Evolutionary conservation across 163 green algal genomes (phyloP).

Genomic region (Picocystis sp.): DNA sequence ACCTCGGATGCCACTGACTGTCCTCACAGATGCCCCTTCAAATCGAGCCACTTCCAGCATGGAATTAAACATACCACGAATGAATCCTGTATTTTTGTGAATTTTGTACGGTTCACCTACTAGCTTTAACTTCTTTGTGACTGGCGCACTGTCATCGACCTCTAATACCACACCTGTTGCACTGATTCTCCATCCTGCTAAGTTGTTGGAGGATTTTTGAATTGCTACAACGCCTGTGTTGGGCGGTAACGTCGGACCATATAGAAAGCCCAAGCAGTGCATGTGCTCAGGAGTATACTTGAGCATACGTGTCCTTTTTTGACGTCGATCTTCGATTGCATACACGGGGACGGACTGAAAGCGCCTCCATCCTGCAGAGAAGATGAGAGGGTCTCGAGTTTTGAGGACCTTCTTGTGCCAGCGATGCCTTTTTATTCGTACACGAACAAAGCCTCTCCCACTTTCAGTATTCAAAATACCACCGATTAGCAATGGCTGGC

Average conservation of each 20-base stretch:
- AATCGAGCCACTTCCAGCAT: conserved; percentile 86
- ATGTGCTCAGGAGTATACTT: conserved; percentile 98
- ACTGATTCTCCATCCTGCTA: conserved; percentile 34
- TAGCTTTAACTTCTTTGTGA: conserved; percentile 99
- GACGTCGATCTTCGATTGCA: conserved; percentile 25
- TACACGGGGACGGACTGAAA: conserved; percentile 84
- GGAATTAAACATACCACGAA: conserved; percentile 35
- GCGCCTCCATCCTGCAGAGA: conserved; percentile 78
- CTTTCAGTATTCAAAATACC: conserved; percentile 64
- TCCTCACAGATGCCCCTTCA: conserved; percentile 76
- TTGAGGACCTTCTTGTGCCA: conserved; percentile 92
- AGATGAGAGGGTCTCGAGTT: conserved; percentile 81
- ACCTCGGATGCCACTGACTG: conserved; percentile 82
- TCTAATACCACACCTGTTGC: conserved; percentile 50
- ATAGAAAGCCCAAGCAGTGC: conserved; percentile 80
- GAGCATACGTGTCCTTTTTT: conserved; percentile 41
- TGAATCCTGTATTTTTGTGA: conserved; percentile 28
- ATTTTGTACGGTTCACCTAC: conserved; percentile 64
- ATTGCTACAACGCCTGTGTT: conserved; percentile 71
- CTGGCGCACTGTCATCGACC: conserved; percentile 40
- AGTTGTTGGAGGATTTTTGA: conserved; percentile 36
- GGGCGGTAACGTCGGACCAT: conserved; percentile 55
- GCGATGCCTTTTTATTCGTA: conserved; percentile 84
- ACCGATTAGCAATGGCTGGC: conserved; percentile 70
- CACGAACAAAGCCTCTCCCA: conserved; percentile 58